Percentiles rank a stretch among this genome's conserved stretches.
Conservation (phyloP, 2,329 filamentous ascomycete species). For the Tolypocladium guangdongense region DNA sequence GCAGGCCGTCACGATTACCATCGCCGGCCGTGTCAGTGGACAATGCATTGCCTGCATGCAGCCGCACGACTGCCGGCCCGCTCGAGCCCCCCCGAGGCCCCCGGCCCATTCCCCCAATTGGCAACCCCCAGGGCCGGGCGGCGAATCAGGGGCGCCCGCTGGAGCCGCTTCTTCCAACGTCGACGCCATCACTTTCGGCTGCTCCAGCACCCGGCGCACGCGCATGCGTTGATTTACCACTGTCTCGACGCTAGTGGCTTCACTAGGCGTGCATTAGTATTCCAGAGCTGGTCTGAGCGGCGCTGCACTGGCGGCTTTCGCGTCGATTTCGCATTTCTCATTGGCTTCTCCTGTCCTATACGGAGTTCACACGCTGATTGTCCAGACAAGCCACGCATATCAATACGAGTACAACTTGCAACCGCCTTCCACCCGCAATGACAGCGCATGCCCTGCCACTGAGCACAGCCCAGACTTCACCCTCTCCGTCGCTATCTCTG, state of each 20-base stretch:
- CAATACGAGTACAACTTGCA: neutral
- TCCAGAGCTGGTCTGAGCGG: no score
- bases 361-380: no score
- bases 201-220: neutral
- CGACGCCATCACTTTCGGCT: neutral
- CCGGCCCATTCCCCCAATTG: neutral
- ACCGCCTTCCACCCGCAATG: neutral
- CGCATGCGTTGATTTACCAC: neutral
- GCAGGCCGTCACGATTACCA: no score
- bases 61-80: neutral
- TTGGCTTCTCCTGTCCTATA: no score
- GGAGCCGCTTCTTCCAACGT: neutral
- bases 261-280: no score
- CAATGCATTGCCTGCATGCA: no score
- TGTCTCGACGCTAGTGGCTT: neutral
- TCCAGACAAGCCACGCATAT: neutral
- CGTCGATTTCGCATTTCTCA: no score
- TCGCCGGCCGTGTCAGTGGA: no score
- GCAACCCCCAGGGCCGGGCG: neutral
- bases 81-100: neutral
- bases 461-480: neutral
- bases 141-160: neutral
- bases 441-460: neutral
- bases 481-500: no score
- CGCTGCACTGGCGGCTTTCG: no score